phyloP scores from a whole-genome alignment of 2,329 filamentous ascomycete species.

The Fusarium sp. region DNA sequence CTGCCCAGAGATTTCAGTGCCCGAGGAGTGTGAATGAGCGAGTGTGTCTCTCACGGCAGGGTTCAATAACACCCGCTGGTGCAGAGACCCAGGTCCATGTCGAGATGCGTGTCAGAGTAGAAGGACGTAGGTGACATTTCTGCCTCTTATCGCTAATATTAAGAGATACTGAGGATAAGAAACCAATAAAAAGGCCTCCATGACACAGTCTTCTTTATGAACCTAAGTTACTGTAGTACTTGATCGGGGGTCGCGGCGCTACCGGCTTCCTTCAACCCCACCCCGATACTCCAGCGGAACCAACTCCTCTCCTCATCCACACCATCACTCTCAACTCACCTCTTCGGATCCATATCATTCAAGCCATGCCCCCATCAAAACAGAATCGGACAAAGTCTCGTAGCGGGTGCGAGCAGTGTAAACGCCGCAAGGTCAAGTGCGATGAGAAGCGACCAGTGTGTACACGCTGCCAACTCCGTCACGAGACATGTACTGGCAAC shows the following conservation, averaged over 20 bases:
- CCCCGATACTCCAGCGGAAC: neutral
- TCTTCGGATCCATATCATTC: neutral
- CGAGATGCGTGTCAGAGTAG: neutral
- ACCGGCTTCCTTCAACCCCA: neutral
- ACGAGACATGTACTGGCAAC: slow-evolving; percentile 5
- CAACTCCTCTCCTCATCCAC: neutral
- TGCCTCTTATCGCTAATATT: neutral
- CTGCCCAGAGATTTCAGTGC: too few relatives aligned
- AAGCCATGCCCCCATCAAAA: neutral
- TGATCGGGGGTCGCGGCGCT: neutral
- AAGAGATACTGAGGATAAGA: neutral
- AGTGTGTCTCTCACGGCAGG: neutral
- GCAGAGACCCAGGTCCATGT: neutral
- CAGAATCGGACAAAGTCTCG: neutral
- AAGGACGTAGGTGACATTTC: neutral
- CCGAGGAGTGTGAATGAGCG: neutral
- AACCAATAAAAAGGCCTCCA: neutral
- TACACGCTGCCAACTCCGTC: neutral
- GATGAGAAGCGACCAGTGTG: neutral
- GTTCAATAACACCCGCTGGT: neutral
- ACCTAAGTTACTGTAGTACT: neutral
- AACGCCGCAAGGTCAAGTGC: neutral
- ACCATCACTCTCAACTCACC: neutral
- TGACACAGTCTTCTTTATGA: neutral
- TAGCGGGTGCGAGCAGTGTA: slow-evolving; percentile 1